Evolutionary conservation across 192 early-diverging fungal species (phyloP), one percentile per base, ranked within the genome.

Genomic region (Gonapodya sp.): DNA sequence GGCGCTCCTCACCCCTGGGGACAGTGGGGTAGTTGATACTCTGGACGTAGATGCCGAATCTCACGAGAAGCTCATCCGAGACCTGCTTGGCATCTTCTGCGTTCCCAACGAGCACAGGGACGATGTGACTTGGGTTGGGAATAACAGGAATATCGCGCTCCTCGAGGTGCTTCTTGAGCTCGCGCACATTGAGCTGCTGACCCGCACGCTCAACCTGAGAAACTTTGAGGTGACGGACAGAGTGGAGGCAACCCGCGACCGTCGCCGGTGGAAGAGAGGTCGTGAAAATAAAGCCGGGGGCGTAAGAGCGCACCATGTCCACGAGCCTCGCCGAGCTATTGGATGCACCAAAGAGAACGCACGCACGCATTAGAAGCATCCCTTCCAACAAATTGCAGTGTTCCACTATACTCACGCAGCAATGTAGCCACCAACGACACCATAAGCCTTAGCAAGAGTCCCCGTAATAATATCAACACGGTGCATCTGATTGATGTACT

Each of bases 261-360:
- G 96, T 93, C 72, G 93, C 89, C 34, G 97, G 97, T 74, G 97
- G 97, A 34, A 99, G 89, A 36, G 97, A 99, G 2, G 97, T 99
- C 82, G 97, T 99, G 86, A 99, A 99, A 85, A 99, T 99, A 86
- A 98, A 98, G 64, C 96, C 96, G 31, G 96, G 96, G n/a, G 96
- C 96, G 85, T 97, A 98, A 36, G 94, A 95, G 77, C 96, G 94
- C 37, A 98, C 93, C 94, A 97, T 94, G 85, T 98, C 96, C 32
- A 97, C 93, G 37, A 96, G 88, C 35, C 88, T 85, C 36, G 95
- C 93, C 16, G 95, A 95, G 18, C 89, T 95, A 16, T 64, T 64
- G 46, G 46, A 64, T 16, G 46, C 46, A 81, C 2, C 33, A 81
- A 81, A 81, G 33, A 72, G 81, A 82, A 35, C 16, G n/a, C 30